Conservation (phyloP, 306 rosid genomes). For the Dicorynia guianensis region DNA sequence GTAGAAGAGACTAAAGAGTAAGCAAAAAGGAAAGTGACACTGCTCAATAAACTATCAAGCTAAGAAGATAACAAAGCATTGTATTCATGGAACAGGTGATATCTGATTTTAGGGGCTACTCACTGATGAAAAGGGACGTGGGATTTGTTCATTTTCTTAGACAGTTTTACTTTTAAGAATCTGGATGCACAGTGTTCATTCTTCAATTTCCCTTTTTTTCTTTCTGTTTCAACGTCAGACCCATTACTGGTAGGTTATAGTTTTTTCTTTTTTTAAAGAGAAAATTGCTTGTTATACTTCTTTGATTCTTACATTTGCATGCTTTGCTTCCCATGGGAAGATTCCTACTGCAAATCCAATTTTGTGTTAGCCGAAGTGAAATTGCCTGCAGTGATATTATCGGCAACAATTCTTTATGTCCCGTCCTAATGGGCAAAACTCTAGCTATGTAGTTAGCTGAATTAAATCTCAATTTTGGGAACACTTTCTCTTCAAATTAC, state of each 20-base stretch:
- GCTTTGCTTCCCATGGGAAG: slow-evolving; percentile 8
- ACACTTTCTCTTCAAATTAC: neutral
- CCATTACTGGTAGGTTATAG: slow-evolving; percentile 28
- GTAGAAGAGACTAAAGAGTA: slow-evolving; percentile 32
- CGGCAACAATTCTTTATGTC: neutral
- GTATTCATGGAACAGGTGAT: slow-evolving; percentile 31
- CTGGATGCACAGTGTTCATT: slow-evolving; percentile 23
- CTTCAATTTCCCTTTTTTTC: slow-evolving; percentile 20
- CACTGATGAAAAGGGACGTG: slow-evolving; percentile 26
- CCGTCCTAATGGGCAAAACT: neutral
- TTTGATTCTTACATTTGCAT: slow-evolving; percentile 6
- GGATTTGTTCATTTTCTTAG: slow-evolving; percentile 39
- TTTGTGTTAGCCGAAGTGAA: slow-evolving; percentile 27
- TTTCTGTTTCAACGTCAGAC: neutral
- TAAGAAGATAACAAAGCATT: slow-evolving; percentile 30
- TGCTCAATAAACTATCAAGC: slow-evolving; percentile 31
- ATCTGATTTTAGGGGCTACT: slow-evolving; percentile 31
- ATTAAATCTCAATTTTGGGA: neutral
- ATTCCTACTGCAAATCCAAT: neutral
- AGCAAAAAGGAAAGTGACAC: slow-evolving; percentile 26
- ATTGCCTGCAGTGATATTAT: neutral
- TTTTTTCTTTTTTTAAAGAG: neutral
- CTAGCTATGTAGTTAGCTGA: neutral
- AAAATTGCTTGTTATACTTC: neutral
- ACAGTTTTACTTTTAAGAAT: slow-evolving; percentile 30